These are phyloP conservation scores for Chalciporus piperatus DNA, from an alignment of 768 basidiomycete species.

Conservation along the genomic window DNA sequence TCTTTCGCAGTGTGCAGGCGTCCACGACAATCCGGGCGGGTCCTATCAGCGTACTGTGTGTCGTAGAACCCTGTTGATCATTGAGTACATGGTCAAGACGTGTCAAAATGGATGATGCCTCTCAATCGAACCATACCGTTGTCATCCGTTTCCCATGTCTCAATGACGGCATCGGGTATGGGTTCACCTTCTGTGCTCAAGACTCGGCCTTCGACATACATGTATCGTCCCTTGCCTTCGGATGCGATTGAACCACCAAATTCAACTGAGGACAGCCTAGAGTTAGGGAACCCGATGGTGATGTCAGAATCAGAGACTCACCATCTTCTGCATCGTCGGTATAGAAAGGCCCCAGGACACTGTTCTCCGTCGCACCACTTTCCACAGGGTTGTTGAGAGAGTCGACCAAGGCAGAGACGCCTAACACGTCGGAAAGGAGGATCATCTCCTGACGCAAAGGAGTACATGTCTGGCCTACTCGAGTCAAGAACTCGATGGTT, in stretches of 20 bases:
- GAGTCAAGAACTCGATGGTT: conserved; percentile 75
- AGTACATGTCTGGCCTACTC: conserved; percentile 69
- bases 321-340: conserved; percentile 74
- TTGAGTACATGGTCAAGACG: neutral
- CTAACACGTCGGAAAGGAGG: conserved; percentile 79
- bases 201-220: conserved; percentile 77
- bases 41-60: conserved; percentile 53
- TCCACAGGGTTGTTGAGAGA: conserved; percentile 65
- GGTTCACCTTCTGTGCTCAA: conserved; percentile 58
- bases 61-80: conserved; percentile 32
- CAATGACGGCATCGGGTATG: conserved; percentile 62
- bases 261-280: conserved; percentile 41
- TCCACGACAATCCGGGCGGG: conserved; percentile 71
- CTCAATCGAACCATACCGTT: conserved; percentile 41
- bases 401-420: conserved; percentile 77
- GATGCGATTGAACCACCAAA: conserved; percentile 78
- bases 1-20: conserved; percentile 55
- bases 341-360: conserved; percentile 81
- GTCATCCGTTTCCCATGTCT: conserved; percentile 83
- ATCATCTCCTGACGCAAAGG: conserved; percentile 77
- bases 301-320: conserved; percentile 30
- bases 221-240: conserved; percentile 81
- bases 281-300: neutral
- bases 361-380: conserved; percentile 64
- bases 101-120: conserved; percentile 30